phyloP scores from a whole-genome alignment of 2,329 filamentous ascomycete genomes.

The Aspergillus tanneri region DNA sequence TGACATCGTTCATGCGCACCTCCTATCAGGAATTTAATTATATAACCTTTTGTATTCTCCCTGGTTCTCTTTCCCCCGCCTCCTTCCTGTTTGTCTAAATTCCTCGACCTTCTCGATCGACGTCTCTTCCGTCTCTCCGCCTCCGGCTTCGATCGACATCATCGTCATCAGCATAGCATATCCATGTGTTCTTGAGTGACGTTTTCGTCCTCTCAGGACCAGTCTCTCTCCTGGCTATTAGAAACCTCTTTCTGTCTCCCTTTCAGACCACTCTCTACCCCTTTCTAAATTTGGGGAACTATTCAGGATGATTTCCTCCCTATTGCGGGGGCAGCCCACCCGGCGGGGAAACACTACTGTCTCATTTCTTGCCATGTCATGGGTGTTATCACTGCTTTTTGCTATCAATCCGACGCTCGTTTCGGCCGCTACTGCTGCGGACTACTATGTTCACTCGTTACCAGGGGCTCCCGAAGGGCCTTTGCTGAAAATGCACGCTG shows the following conservation, averaged over 20 bases:
- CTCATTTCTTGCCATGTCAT: constrained; percentile 20
- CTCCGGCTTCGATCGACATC: too few relatives aligned
- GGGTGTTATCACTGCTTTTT: constrained; percentile 28
- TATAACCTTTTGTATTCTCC: background rate
- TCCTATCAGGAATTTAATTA: too few relatives aligned
- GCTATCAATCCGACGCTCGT: constrained; percentile 25
- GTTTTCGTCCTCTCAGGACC: constrained; percentile 20
- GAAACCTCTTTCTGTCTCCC: too few relatives aligned
- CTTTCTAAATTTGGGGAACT: too few relatives aligned
- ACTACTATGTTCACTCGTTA: constrained; percentile 85
- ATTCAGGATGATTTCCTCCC: constrained; percentile 26
- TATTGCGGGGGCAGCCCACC: constrained; percentile 16
- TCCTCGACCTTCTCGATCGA: background rate
- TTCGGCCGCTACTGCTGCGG: constrained; percentile 62
- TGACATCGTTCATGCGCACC: too few relatives aligned
- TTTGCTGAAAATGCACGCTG: constrained; percentile 94
- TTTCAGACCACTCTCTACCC: too few relatives aligned
- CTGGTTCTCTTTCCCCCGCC: constrained; percentile 1
- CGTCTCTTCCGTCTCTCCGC: background rate
- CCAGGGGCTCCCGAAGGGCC: constrained; percentile 79
- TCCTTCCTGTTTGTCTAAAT: background rate
- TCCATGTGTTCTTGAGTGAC: constrained; percentile 20
- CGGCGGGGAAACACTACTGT: constrained; percentile 11
- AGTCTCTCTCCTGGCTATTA: background rate
- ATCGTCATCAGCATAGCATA: constrained; percentile 1